A percentile compares a stretch with the other conserved stretches of the same genome.
These are phyloP conservation scores for Seminavis robusta DNA, from an alignment of 108 stramenopile species.

Conservation along the genomic window DNA sequence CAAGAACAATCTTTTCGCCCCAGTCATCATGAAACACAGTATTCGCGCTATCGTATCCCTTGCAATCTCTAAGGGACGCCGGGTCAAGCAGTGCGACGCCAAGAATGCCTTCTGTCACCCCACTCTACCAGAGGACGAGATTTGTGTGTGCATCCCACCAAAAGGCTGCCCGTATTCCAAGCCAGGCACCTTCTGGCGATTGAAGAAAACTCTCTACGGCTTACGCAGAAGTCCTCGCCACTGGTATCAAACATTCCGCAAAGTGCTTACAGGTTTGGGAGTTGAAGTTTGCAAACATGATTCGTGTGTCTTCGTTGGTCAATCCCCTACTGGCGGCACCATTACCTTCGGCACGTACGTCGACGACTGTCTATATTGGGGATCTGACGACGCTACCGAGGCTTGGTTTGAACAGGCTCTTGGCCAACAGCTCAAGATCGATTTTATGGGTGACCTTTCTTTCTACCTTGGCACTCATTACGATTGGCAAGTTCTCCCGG, in stretches of 20 bases:
- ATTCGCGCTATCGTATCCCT: constrained; percentile 1
- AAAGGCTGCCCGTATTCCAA: no score
- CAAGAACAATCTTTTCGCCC: constrained; percentile 10
- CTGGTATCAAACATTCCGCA: constrained; percentile 20
- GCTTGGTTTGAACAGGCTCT: not conserved
- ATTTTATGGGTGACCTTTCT: not conserved
- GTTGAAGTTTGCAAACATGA: constrained; percentile 8
- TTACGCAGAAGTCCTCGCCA: constrained; percentile 6
- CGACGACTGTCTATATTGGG: not conserved
- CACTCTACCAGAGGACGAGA: not conserved
- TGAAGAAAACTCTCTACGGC: constrained; percentile 26
- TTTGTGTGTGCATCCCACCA: constrained; percentile 4
- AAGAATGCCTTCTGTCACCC: constrained; percentile 36
- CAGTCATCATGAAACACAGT: constrained; percentile 10
- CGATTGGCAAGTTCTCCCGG: not conserved
- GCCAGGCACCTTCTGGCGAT: no score
- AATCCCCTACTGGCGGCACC: not conserved
- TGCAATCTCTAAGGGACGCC: constrained; percentile 1
- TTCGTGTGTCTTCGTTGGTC: constrained; percentile 7
- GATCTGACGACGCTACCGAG: not conserved
- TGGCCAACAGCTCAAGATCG: not conserved
- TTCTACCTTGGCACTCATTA: constrained; percentile 20
- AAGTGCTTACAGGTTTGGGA: constrained; percentile 7
- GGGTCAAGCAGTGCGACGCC: constrained; percentile 19
- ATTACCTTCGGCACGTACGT: not conserved